These are phyloP conservation scores for Sesbania bispinosa DNA, from an alignment of 306 rosid genomes.

Conservation along the genomic window DNA sequence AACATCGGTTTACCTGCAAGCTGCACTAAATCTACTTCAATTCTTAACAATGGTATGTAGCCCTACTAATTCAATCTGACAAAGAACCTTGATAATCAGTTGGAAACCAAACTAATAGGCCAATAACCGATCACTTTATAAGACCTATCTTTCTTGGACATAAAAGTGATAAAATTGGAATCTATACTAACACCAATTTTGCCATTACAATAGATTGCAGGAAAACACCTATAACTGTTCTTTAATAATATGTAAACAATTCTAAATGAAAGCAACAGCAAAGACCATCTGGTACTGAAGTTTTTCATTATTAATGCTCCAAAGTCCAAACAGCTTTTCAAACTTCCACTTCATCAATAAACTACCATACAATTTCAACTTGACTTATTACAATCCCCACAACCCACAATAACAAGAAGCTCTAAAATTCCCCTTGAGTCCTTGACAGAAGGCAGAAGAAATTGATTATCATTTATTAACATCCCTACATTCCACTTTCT, in stretches of 20 bases:
- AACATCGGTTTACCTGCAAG: neutral
- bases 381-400: neutral
- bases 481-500: neutral
- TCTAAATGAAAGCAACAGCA: neutral
- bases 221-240: neutral
- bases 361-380: neutral
- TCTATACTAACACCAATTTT: neutral
- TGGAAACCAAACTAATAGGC: neutral
- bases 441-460: neutral
- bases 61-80: neutral
- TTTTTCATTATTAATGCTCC: neutral
- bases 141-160: neutral
- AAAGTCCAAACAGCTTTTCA: neutral
- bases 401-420: neutral
- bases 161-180: neutral
- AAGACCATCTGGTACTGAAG: neutral
- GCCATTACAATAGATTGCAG: neutral
- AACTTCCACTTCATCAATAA: neutral
- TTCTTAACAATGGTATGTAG: neutral
- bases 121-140: neutral
- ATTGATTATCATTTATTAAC: neutral
- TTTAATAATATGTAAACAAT: neutral
- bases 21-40: neutral
- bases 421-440: neutral
- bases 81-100: neutral